Percentiles rank a stretch among this genome's conserved stretches.
phyloP scores from a whole-genome alignment of 2,329 filamentous ascomycete species.

The Boeremia lycopersici region DNA sequence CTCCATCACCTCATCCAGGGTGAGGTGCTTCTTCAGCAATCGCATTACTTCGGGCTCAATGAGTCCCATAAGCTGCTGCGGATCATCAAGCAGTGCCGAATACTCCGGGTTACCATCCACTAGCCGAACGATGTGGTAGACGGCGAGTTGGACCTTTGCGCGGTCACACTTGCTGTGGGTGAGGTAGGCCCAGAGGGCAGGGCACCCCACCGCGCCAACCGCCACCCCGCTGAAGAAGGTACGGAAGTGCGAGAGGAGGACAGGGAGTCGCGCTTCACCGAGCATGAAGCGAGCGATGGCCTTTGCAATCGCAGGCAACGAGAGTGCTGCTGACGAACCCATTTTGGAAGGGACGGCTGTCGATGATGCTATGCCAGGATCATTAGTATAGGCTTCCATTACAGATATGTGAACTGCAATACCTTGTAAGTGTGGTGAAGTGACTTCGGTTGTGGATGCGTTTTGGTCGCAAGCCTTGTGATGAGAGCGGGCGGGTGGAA shows the following conservation, averaged over 20 bases:
- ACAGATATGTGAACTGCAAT: no score
- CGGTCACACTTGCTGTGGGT: slow-evolving; percentile 3
- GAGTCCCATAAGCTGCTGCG: slow-evolving; percentile 1
- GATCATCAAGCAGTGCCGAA: background rate
- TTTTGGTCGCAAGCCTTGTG: no score
- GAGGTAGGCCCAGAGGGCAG: slow-evolving; percentile 11
- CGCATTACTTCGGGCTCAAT: slow-evolving; percentile 15
- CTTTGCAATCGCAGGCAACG: slow-evolving; percentile 10
- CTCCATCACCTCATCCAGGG: slow-evolving; percentile 5
- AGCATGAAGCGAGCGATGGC: slow-evolving; percentile 15
- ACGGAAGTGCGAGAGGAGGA: slow-evolving; percentile 1
- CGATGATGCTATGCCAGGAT: no score
- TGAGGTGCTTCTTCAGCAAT: slow-evolving; percentile 12
- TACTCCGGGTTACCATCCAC: background rate
- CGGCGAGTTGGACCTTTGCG: slow-evolving; percentile 22
- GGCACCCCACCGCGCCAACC: background rate
- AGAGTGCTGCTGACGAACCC: background rate
- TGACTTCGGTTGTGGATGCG: no score
- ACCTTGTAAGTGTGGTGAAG: no score
- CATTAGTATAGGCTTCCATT: no score
- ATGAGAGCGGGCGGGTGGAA: no score
- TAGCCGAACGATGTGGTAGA: slow-evolving; percentile 18
- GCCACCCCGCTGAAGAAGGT: slow-evolving; percentile 10
- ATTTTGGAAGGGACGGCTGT: no score
- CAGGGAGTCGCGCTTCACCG: slow-evolving; percentile 7